Evolutionary conservation across 805 yeast genomes (phyloP).

Genomic region (Starmerella stellata): DNA sequence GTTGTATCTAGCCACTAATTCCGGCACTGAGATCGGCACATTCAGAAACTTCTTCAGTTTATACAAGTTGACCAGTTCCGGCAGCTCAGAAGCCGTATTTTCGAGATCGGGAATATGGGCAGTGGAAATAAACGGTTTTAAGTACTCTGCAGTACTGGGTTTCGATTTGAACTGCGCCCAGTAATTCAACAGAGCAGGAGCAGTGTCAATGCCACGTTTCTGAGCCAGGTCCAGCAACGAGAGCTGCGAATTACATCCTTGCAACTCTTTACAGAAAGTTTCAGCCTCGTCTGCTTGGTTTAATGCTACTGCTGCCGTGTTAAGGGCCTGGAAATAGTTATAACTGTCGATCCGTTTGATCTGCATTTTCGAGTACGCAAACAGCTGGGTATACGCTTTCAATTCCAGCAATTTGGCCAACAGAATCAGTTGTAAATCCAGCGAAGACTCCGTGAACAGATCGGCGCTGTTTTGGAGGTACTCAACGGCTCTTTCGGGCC

Average conservation of each 20-base stretch:
- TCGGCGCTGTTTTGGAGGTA: conserved; percentile 14
- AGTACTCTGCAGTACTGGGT: conserved; percentile 47
- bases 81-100: conserved; percentile 14
- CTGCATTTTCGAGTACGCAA: conserved; percentile 26
- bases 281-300: conserved; percentile 23
- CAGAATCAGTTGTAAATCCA: conserved; percentile 37
- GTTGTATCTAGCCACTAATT: conserved; percentile 28
- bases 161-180: conserved; percentile 34
- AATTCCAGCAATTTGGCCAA: conserved; percentile 28
- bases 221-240: conserved; percentile 34
- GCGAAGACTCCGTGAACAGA: conserved; percentile 26
- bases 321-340: conserved; percentile 47
- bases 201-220: conserved; percentile 13
- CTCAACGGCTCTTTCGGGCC: conserved; percentile 25
- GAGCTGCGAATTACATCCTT: conserved; percentile 39
- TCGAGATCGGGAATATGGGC: conserved; percentile 16
- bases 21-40: conserved; percentile 17
- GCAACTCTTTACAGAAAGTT: conserved; percentile 19
- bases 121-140: conserved; percentile 24
- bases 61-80: conserved; percentile 26
- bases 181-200: conserved; percentile 22
- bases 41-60: conserved; percentile 31
- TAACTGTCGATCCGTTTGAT: conserved; percentile 53
- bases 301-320: conserved; percentile 29
- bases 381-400: conserved; percentile 31